Evolutionary conservation across 768 basidiomycete species (phyloP), one percentile per base, ranked within the genome.

Genomic region (Vishniacozyma victoriae): DNA sequence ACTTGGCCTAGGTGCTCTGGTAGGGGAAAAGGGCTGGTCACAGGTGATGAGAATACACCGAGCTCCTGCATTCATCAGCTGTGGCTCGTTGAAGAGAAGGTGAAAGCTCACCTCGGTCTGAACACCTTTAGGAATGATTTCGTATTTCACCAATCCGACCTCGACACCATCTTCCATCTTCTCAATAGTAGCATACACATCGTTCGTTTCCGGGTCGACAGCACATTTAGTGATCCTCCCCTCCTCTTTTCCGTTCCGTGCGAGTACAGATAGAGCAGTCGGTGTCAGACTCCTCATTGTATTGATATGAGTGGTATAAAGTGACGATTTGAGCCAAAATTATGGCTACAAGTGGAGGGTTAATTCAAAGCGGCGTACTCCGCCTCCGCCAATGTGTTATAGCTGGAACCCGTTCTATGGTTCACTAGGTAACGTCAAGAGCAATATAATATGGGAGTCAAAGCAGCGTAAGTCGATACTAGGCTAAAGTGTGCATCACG

Each of bases 141-240:
- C 67, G 59, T 69, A 33, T 33, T 33, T 80, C 80, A 82, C 83
- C 26, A 87, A 68, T 50, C 80, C 77, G 9, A 86, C 75, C 18
- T 77, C 76, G 5, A 82, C 78, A 33, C 78, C 77, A 5, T 75
- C 77, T 51, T 59, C 56, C 45, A 60, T 60, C 41, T 65, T 59
- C 63, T 84, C 84, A 1, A 81, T 79, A 12, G 78, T 75, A n/a
- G 76, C 75, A 65, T 82, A 85, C 35, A 80, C 62, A 1, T 74
- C 38, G 18, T 51, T 55, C 11, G 48, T 51, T 47, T 70, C 68
- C 3, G 68, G 64, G 44, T 70, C 65, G 15, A 67, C 48, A 41
- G 60, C 55, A 23, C 62, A 35, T 37, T 53, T 53, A 12, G 45
- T 33, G 44, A 41, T 36, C 36, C 29, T 42, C 29, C 45, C 41